Base-by-base conservation (phyloP, 306 rosid species). In the Medicago lupulina region DNA sequence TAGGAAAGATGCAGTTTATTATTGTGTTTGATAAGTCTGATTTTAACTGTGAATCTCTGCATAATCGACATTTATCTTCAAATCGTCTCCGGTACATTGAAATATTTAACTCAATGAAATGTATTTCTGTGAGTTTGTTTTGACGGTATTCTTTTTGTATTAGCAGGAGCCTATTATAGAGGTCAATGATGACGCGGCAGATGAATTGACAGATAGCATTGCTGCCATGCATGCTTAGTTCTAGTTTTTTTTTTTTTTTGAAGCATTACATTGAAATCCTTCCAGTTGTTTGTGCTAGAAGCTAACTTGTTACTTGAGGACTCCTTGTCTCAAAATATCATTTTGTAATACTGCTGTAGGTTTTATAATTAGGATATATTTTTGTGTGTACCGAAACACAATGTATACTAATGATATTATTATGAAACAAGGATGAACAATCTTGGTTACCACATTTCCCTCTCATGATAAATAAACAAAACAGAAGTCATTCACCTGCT, bases 321-420 rank as follows among this genome's bases (percentile, higher is more conserved):
- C 38, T 34, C 38, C 38, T 34, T 34, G 7, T 34, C 38, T 34
- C 7, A 6, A 34, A 39, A 50, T 60, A 6, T 17, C 67, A n/a
- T 44, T 74, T 74, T 74, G 75, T 54, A 51, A 63, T 63, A 57
- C 75, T 47, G 28, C 36, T 62, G 75, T 18, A 51, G 59, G 34
- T n/a, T 73, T 13, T 79, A 72, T 67, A 61, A 23, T 76, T 59
- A 41, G 43, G 67, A 14, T 23, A 59, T 47, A 44, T 74, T 46
- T 59, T 34, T 81, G 18, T 67, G 55, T 62, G 67, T 46, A 19
- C 2, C 19, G 41, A 16, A 73, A 71, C 59, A 7, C 79, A 12
- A 21, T 71, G 75, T 79, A 57, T 70, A 13, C 68, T 31, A 63
- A 0, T 55, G 36, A 67, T 72, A 34, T 34, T 76, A 59, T 73